Conservation (phyloP, 2,329 filamentous ascomycete species). For the Alternaria sp. region DNA sequence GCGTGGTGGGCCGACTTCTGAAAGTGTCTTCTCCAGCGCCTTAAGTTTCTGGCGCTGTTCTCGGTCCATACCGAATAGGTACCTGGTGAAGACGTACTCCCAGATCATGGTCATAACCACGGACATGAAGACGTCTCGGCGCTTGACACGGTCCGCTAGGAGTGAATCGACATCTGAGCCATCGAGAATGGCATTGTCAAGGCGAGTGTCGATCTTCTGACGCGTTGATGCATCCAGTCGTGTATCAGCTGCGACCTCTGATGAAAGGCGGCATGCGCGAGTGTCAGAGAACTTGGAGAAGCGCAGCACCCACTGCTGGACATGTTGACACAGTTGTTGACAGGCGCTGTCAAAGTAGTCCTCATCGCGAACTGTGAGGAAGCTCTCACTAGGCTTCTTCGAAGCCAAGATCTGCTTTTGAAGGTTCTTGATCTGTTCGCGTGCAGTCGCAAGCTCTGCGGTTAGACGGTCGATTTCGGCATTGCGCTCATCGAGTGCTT, state of each 20-base stretch:
- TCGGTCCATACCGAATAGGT: conserved; percentile 97
- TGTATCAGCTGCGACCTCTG: conserved; percentile 74
- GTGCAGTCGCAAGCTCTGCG: conserved; percentile 75
- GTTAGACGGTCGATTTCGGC: conserved; percentile 80
- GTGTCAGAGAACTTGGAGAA: conserved; percentile 98
- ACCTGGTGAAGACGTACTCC: conserved; percentile 98
- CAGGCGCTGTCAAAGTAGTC: conserved; percentile 96
- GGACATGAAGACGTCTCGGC: conserved; percentile 96
- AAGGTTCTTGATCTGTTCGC: conserved; percentile 64
- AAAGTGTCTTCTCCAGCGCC: conserved; percentile 87
- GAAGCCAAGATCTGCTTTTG: conserved; percentile 66
- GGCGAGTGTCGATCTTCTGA: conserved; percentile 89
- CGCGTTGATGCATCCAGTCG: conserved; percentile 42
- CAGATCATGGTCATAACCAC: conserved; percentile 99
- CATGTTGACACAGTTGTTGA: conserved; percentile 92
- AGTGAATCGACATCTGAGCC: conserved; percentile 91
- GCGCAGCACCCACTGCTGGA: conserved; percentile 95
- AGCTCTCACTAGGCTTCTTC: conserved; percentile 68
- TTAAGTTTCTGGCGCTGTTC: conserved; percentile 98
- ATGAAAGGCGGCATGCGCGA: conserved; percentile 81
- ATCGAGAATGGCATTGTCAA: conserved; percentile 93
- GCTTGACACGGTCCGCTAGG: conserved; percentile 83
- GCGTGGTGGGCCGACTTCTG: conserved; percentile 79
- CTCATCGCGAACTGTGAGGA: conserved; percentile 82
- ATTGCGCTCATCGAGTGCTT: conserved; percentile 79